Evolutionary conservation across 1,139 yeast genomes (phyloP).

Genomic region (Hyphopichia wangnamkhiaoensis): DNA sequence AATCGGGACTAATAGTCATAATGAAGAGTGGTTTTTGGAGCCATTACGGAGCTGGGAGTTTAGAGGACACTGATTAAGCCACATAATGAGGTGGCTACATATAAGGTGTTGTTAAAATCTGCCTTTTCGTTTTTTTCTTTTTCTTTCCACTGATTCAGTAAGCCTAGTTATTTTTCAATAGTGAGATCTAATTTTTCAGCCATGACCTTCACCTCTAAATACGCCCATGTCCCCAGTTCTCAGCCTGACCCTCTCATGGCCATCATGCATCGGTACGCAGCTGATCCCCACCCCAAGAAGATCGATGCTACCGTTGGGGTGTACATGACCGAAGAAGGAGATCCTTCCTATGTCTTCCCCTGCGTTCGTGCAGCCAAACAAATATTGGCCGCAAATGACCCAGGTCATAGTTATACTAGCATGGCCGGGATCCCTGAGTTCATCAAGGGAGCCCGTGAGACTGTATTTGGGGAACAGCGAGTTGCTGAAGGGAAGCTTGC

Average conservation of each 20-base stretch:
- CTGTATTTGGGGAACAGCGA: constrained; percentile 33
- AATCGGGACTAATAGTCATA: too few species aligned
- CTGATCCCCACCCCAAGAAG: constrained; percentile 32
- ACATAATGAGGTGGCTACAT: too few species aligned
- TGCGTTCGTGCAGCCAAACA: constrained; percentile 38
- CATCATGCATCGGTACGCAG: constrained; percentile 26
- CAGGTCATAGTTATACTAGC: constrained; percentile 46
- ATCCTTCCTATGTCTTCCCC: constrained; percentile 36
- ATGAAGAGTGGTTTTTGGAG: background rate
- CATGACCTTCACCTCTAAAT: too few species aligned
- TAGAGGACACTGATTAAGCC: too few species aligned
- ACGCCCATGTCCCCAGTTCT: constrained; percentile 24
- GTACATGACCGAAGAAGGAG: constrained; percentile 41
- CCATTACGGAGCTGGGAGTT: too few species aligned
- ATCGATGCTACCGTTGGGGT: constrained; percentile 47
- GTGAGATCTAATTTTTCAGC: too few species aligned
- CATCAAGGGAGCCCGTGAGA: constrained; percentile 34
- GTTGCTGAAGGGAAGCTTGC: constrained; percentile 30
- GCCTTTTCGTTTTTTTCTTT: background rate
- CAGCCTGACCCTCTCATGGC: constrained; percentile 41
- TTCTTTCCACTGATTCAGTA: too few species aligned
- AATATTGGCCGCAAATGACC: constrained; percentile 31
- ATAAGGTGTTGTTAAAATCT: constrained; percentile 1
- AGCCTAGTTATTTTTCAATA: too few species aligned
- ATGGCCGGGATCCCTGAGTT: constrained; percentile 46